Conservation (phyloP, 129 eudicot genomes). For the Lonicera japonica region DNA sequence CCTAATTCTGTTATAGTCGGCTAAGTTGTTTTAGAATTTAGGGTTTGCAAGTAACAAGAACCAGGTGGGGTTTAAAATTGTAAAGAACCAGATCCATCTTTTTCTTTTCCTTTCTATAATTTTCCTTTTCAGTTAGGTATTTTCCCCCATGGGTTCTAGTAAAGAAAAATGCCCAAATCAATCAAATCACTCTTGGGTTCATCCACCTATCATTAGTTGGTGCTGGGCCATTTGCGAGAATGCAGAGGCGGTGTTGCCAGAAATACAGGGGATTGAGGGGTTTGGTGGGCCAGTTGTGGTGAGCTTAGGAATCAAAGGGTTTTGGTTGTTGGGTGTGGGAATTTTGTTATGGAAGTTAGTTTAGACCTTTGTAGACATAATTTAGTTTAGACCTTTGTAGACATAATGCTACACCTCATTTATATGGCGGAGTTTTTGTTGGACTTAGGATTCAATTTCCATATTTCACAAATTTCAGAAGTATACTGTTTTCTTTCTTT, state of each 20-base stretch:
- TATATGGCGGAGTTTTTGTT: slow-evolving; percentile 89
- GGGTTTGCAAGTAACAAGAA: too few relatives aligned
- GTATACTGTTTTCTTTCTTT: not conserved
- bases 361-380: too few relatives aligned
- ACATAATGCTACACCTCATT: slow-evolving; percentile 55
- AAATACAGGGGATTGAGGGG: slow-evolving; percentile 57
- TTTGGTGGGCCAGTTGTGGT: slow-evolving; percentile 56
- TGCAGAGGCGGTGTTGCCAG: slow-evolving; percentile 82
- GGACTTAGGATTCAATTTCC: too few relatives aligned
- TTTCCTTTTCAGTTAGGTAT: slow-evolving; percentile 4
- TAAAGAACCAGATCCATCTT: slow-evolving; percentile 5
- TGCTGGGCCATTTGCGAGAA: slow-evolving; percentile 93
- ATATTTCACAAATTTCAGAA: too few relatives aligned
- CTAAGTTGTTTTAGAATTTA: too few relatives aligned
- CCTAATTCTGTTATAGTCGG: too few relatives aligned
- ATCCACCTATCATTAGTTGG: slow-evolving; percentile 87
- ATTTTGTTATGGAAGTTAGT: slow-evolving; percentile 97
- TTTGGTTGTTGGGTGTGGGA: slow-evolving; percentile 93
- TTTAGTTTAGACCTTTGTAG: too few relatives aligned
- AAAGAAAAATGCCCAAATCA: slow-evolving; percentile 26
- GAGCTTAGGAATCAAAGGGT: slow-evolving; percentile 51
- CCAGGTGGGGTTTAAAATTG: too few relatives aligned
- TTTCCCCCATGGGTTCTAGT: slow-evolving; percentile 51
- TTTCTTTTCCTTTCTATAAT: not conserved
- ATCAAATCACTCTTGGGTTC: slow-evolving; percentile 11